Evolutionary conservation across 2,329 filamentous ascomycete species (phyloP).

Genomic region (Aureobasidium uvarum): DNA sequence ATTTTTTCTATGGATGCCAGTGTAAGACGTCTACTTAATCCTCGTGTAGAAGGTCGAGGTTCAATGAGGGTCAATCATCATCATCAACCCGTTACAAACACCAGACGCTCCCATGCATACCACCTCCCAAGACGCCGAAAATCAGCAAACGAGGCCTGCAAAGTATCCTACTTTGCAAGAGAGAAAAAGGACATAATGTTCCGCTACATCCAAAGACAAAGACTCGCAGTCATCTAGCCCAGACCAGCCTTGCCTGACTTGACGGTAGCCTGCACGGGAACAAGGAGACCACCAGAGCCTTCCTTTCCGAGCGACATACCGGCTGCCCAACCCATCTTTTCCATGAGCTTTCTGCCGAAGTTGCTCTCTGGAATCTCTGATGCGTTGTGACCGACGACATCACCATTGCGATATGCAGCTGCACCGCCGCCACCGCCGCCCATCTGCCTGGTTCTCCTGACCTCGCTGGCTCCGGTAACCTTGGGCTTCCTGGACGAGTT

Average conservation of each 20-base stretch:
- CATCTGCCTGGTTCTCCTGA: slow-evolving; percentile 26
- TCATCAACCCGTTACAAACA: neutral
- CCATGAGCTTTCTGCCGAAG: slow-evolving; percentile 79
- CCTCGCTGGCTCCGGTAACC: slow-evolving; percentile 25
- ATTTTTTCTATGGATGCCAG: neutral
- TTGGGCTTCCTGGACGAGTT: slow-evolving; percentile 38
- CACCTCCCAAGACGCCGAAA: neutral
- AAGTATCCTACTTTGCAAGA: too few species aligned
- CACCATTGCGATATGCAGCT: slow-evolving; percentile 72
- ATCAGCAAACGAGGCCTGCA: neutral
- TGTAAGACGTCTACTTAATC: neutral
- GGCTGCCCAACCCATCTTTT: slow-evolving; percentile 95
- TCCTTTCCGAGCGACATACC: slow-evolving; percentile 78
- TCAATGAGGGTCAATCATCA: neutral
- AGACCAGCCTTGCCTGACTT: slow-evolving; percentile 83
- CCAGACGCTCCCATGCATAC: neutral
- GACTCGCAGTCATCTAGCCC: slow-evolving; percentile 47
- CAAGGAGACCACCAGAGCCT: slow-evolving; percentile 84
- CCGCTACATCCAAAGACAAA: neutral
- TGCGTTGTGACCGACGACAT: slow-evolving; percentile 80
- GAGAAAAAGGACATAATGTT: too few species aligned
- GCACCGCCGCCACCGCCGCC: slow-evolving; percentile 41
- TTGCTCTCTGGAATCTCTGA: slow-evolving; percentile 82
- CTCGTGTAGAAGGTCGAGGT: too few species aligned
- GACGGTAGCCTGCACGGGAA: slow-evolving; percentile 81